phyloP scores from a whole-genome alignment of 2,329 filamentous ascomycete species.

The Aulographum hederae region DNA sequence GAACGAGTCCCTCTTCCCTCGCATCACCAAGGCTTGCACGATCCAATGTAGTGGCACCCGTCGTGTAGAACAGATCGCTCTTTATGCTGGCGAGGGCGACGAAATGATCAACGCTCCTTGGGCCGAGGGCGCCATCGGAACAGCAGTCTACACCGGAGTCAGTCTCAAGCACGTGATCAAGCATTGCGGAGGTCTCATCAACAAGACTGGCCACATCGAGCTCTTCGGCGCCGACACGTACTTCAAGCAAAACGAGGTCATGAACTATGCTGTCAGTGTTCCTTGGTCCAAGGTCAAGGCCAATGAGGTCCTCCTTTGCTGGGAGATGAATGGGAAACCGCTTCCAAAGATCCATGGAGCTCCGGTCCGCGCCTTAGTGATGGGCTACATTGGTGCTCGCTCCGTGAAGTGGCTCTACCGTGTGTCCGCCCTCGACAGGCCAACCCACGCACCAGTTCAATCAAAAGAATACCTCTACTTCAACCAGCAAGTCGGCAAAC shows the following conservation, averaged over 20 bases:
- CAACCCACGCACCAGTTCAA: slow-evolving; percentile 42
- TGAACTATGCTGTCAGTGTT: slow-evolving; percentile 43
- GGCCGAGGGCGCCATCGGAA: slow-evolving; percentile 26
- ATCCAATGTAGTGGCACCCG: slow-evolving; percentile 54
- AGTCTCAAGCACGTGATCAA: slow-evolving; percentile 26
- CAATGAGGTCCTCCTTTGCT: slow-evolving; percentile 39
- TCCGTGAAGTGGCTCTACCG: slow-evolving; percentile 31
- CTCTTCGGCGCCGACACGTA: slow-evolving; percentile 32
- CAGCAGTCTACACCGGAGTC: slow-evolving; percentile 32
- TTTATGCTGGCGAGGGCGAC: slow-evolving; percentile 50
- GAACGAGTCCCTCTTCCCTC: slow-evolving; percentile 41
- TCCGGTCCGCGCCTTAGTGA: slow-evolving; percentile 22
- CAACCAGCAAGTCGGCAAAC: slow-evolving; percentile 48
- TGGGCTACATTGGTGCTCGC: slow-evolving; percentile 23
- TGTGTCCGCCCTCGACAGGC: slow-evolving; percentile 39
- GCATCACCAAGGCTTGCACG: slow-evolving; percentile 37
- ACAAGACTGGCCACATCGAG: slow-evolving; percentile 24
- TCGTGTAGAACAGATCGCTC: slow-evolving; percentile 47
- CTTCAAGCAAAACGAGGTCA: slow-evolving; percentile 26
- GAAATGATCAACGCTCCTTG: slow-evolving; percentile 28
- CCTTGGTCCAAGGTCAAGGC: slow-evolving; percentile 49
- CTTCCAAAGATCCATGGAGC: slow-evolving; percentile 21
- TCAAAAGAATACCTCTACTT: slow-evolving; percentile 51
- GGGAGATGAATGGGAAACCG: slow-evolving; percentile 25
- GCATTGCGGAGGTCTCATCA: slow-evolving; percentile 15